Base-by-base conservation (phyloP, 1,139 yeast genomes). In the Magnusiomyces clavatus region DNA sequence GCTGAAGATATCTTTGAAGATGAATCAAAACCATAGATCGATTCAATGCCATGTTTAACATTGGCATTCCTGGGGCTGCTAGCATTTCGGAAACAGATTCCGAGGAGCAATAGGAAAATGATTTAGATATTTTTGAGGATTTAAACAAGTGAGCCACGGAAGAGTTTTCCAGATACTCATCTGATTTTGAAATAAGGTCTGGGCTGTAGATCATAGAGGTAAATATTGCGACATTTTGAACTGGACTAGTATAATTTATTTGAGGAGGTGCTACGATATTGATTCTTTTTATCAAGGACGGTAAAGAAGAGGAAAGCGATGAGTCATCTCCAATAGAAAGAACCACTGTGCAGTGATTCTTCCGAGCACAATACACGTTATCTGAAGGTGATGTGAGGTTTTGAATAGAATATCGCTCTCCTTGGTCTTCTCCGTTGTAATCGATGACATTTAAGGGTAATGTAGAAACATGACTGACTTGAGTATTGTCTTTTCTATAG, bases 231-330 rank as follows among this genome's bases (percentile, higher is more conserved):
- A 56, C 47, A 40, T 49, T 51, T 34, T 57, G 58, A 36, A 57
- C 59, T 8, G 60, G 60, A 29, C 51, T 50, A 6, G 59, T 56
- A 41, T 51, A 57, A 10, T 48, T 46, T 1, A 48, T 39, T 16
- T 48, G 54, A 3, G 58, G 53, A 11, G 60, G 60, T 10, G 60
- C 55, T 1, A 48, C 53, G n/a, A 56, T 51, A 41, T 47, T 48
- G 42, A 57, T 50, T 44, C 54, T 56, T 16, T 45, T 40, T 6
- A 57, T 38, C 34, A 49, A 46, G 2, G 51, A 46, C 20, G 45
- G 20, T 12, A 36, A 44, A 6, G 42, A 24, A 19, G 48, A 41
- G 19, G 10, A 10, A 10, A 16, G 8, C 11, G 12, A 24, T 43
- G 44, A 37, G 49, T 48, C 35, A 14, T 19, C 46, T 3, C 51